Evolutionary conservation across 208 protist species (phyloP).

Genomic region (Herpetomonas samuelpessoai): DNA sequence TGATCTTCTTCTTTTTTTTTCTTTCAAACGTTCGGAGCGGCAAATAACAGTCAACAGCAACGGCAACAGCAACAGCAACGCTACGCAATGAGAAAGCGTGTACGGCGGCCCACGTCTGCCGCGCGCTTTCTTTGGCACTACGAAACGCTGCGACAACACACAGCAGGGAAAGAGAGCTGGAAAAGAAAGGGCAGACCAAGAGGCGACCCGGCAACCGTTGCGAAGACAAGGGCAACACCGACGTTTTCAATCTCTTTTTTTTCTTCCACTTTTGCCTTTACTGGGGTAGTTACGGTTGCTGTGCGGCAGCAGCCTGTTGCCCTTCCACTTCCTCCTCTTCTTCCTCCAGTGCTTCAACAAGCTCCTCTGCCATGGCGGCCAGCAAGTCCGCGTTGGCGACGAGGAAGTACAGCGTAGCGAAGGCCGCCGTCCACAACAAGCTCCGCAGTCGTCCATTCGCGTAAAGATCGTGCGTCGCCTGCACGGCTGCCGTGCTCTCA

Average conservation of each 20-base stretch:
- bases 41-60: no score
- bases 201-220: background rate
- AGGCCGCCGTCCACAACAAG: constrained; percentile 53
- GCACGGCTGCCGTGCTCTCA: background rate
- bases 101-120: no score
- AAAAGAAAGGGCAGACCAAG: background rate
- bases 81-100: no score
- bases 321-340: constrained; percentile 32
- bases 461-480: constrained; percentile 45
- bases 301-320: background rate
- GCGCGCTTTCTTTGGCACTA: no score
- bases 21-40: no score
- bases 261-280: background rate
- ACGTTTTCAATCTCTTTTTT: no score
- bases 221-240: no score
- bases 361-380: constrained; percentile 24
- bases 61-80: no score
- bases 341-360: constrained; percentile 11
- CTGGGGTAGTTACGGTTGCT: no score
- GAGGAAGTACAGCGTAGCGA: constrained; percentile 65
- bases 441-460: constrained; percentile 39
- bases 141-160: no score
- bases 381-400: constrained; percentile 64
- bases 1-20: no score
- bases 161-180: background rate